These are phyloP conservation scores for Pythium aquatile DNA, from an alignment of 352 stramenopile species.

Conservation along the genomic window DNA sequence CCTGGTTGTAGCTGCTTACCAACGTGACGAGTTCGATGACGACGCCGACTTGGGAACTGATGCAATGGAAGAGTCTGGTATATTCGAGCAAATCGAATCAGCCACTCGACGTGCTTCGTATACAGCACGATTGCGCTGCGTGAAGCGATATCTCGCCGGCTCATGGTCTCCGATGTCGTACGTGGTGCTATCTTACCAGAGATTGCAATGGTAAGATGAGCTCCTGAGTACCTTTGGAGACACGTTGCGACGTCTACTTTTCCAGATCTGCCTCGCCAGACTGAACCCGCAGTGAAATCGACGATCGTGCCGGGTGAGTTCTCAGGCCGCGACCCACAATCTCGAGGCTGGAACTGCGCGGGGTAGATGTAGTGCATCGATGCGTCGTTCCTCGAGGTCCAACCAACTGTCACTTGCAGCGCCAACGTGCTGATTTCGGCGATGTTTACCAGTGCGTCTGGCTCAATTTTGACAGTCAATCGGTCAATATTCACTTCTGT, in stretches of 20 bases:
- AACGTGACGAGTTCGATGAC: not conserved
- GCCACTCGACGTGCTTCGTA: conserved; percentile 71
- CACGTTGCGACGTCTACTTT: not conserved
- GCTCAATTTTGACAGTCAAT: conserved; percentile 65
- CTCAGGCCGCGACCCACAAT: conserved; percentile 7
- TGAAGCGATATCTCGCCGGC: conserved; percentile 55
- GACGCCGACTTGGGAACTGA: conserved; percentile 29
- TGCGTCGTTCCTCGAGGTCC: conserved; percentile 29
- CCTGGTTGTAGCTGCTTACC: too few species aligned
- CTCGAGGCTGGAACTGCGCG: conserved; percentile 31
- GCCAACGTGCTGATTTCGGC: conserved; percentile 54
- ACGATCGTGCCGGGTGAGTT: conserved; percentile 4
- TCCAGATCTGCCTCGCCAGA: not conserved
- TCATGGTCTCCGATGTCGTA: conserved; percentile 16
- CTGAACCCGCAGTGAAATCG: conserved; percentile 15
- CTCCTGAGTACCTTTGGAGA: conserved; percentile 35
- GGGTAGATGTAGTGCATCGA: conserved; percentile 51
- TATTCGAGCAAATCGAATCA: conserved; percentile 56
- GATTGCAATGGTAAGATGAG: conserved; percentile 41
- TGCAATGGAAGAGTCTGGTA: conserved; percentile 39
- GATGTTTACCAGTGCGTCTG: conserved; percentile 56
- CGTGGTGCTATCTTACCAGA: conserved; percentile 40
- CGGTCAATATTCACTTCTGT: conserved; percentile 44
- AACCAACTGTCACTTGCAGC: conserved; percentile 50
- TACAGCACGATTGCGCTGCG: conserved; percentile 69